phyloP scores from a whole-genome alignment of 306 rosid genomes.

The Cyamopsis tetragonoloba region DNA sequence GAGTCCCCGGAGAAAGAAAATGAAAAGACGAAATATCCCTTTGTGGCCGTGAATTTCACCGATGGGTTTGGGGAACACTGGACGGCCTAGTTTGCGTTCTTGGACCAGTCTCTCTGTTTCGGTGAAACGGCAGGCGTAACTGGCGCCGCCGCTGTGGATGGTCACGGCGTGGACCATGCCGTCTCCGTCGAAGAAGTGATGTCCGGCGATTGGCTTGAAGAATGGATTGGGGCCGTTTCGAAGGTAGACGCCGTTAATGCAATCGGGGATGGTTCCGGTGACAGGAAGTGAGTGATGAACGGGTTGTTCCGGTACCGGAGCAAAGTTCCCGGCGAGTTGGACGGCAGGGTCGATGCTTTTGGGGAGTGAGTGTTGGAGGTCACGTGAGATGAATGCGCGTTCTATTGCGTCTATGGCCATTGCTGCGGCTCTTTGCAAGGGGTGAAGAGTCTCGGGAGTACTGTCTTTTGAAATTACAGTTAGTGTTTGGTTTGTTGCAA shows the following conservation, averaged over 20 bases:
- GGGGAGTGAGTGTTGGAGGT: slow-evolving; percentile 56
- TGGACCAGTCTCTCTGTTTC: slow-evolving; percentile 65
- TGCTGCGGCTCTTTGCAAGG: slow-evolving; percentile 69
- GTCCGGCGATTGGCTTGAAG: slow-evolving; percentile 55
- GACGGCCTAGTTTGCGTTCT: slow-evolving; percentile 50
- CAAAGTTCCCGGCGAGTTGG: slow-evolving; percentile 73
- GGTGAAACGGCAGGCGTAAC: slow-evolving; percentile 74
- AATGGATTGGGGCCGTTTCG: slow-evolving; percentile 79
- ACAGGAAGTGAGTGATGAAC: slow-evolving; percentile 50
- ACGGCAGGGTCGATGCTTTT: slow-evolving; percentile 64
- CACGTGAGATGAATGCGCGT: slow-evolving; percentile 58
- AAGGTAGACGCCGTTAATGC: slow-evolving; percentile 63
- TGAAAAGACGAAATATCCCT: slow-evolving; percentile 55
- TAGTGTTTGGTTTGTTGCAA: too few species aligned
- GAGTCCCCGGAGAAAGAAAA: slow-evolving; percentile 48
- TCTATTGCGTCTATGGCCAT: slow-evolving; percentile 58
- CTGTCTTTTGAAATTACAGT: too few species aligned
- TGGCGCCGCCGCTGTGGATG: slow-evolving; percentile 44
- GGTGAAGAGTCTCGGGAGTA: too few species aligned
- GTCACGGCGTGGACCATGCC: slow-evolving; percentile 87
- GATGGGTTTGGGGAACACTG: slow-evolving; percentile 69
- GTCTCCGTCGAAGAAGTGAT: slow-evolving; percentile 87
- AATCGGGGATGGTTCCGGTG: slow-evolving; percentile 47
- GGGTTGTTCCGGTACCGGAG: slow-evolving; percentile 71
- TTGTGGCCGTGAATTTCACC: slow-evolving; percentile 75